Evolutionary conservation across 805 yeast genomes (phyloP).

Genomic region (Lipomyces yamadae): DNA sequence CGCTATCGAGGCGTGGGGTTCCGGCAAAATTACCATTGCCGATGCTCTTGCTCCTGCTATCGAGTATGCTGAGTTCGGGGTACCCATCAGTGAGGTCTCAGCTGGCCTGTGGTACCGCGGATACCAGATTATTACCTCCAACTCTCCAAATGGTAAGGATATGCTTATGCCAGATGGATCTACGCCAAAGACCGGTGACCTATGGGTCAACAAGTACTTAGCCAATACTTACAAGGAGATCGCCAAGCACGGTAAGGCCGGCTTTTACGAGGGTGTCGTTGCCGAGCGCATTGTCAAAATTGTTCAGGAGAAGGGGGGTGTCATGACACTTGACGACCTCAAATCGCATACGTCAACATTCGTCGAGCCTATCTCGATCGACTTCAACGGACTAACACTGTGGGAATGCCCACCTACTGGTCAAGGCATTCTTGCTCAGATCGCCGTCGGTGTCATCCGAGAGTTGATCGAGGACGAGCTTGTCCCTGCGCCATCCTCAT

Average conservation of each 20-base stretch:
- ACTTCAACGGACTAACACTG: conserved; percentile 58
- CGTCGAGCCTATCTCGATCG: conserved; percentile 65
- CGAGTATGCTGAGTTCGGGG: conserved; percentile 70
- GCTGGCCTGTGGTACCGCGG: conserved; percentile 57
- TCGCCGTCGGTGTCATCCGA: conserved; percentile 69
- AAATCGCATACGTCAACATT: conserved; percentile 61
- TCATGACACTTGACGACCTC: conserved; percentile 61
- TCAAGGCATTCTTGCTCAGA: conserved; percentile 75
- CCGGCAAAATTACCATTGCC: conserved; percentile 62
- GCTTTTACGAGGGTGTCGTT: conserved; percentile 71
- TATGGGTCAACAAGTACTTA: conserved; percentile 56
- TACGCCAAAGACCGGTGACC: conserved; percentile 64
- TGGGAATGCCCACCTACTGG: conserved; percentile 90
- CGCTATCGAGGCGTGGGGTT: conserved; percentile 71
- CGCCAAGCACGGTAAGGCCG: conserved; percentile 63
- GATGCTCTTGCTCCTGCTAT: conserved; percentile 69
- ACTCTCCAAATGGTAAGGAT: conserved; percentile 46
- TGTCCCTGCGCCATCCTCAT: conserved; percentile 49
- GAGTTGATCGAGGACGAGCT: conserved; percentile 55
- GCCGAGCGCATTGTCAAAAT: conserved; percentile 67
- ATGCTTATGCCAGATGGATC: conserved; percentile 45
- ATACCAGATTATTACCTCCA: conserved; percentile 48
- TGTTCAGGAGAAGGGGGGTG: conserved; percentile 59
- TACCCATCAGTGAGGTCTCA: conserved; percentile 65
- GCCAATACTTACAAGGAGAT: conserved; percentile 60